Evolutionary conservation across 73 alveolate species (phyloP).

Genomic region (Tetrahymena borealis): DNA sequence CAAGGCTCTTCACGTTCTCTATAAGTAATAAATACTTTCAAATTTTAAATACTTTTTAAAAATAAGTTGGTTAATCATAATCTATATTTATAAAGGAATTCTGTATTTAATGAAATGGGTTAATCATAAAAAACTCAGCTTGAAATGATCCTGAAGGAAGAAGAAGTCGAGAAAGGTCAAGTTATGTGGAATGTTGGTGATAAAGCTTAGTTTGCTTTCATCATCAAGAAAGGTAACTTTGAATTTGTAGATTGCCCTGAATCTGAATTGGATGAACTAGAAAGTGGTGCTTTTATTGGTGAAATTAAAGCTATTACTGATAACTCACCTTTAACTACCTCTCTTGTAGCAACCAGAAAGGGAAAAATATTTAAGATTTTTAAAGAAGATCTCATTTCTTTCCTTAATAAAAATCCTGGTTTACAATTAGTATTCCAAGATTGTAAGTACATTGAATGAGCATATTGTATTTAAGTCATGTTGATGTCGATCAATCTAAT

Average conservation of each 20-base stretch:
- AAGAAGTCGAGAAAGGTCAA: slow-evolving; percentile 37
- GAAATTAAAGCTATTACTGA: slow-evolving; percentile 27
- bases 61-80: neutral
- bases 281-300: slow-evolving; percentile 38
- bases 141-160: slow-evolving; percentile 38
- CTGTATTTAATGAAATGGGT: slow-evolving; percentile 10
- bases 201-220: slow-evolving; percentile 27
- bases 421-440: slow-evolving; percentile 11
- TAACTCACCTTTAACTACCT: slow-evolving; percentile 17
- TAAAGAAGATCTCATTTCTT: slow-evolving; percentile 15
- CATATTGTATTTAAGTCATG: neutral
- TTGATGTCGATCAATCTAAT: too few relatives aligned
- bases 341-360: slow-evolving; percentile 36
- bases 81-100: neutral
- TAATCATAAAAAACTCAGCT: slow-evolving; percentile 28
- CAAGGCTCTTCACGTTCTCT: slow-evolving; percentile 23
- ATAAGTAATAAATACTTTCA: slow-evolving; percentile 9
- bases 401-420: slow-evolving; percentile 41
- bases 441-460: slow-evolving; percentile 32
- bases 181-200: slow-evolving; percentile 43
- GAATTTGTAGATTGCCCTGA: slow-evolving; percentile 42
- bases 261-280: slow-evolving; percentile 34
- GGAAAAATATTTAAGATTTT: slow-evolving; percentile 16
- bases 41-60: neutral
- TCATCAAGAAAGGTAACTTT: slow-evolving; percentile 39